Conservation (phyloP, 129 eudicot species). For the Pulicaria dysenterica region DNA sequence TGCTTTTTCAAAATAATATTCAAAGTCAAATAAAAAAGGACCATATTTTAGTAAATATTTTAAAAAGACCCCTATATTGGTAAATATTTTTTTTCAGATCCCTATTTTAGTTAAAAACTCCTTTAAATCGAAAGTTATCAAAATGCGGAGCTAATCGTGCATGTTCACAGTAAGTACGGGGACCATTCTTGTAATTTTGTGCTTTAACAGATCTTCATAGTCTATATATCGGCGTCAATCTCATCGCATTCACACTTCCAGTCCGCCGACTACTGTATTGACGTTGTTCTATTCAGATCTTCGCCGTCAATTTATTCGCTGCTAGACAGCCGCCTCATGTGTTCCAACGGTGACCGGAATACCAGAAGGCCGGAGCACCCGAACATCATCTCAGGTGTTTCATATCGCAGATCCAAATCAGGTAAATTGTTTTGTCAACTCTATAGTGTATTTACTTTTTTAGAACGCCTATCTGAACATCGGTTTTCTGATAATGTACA, state of each 20-base stretch:
- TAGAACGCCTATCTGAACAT: not conserved
- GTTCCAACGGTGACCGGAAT: constrained; percentile 1
- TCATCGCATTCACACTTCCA: not conserved
- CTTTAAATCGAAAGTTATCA: no score
- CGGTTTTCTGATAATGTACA: not conserved
- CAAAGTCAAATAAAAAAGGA: no score
- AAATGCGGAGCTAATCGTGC: no score
- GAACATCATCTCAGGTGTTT: not conserved
- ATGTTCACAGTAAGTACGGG: not conserved
- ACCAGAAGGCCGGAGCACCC: not conserved
- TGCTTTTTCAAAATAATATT: no score
- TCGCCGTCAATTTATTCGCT: not conserved
- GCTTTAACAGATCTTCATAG: not conserved
- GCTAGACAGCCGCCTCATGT: not conserved
- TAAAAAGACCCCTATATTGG: no score
- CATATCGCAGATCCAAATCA: constrained; percentile 21
- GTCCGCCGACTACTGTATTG: not conserved
- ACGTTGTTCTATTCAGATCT: not conserved
- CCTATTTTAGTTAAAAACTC: no score
- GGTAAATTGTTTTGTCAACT: constrained; percentile 14
- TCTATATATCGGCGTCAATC: not conserved
- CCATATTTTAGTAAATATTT: no score
- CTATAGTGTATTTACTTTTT: not conserved
- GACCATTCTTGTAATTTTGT: not conserved
- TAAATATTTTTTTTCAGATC: no score